A percentile compares a stretch with the other conserved stretches of the same genome.
Conservation (phyloP, 2,329 filamentous ascomycete species). For the Penicillium sp. region DNA sequence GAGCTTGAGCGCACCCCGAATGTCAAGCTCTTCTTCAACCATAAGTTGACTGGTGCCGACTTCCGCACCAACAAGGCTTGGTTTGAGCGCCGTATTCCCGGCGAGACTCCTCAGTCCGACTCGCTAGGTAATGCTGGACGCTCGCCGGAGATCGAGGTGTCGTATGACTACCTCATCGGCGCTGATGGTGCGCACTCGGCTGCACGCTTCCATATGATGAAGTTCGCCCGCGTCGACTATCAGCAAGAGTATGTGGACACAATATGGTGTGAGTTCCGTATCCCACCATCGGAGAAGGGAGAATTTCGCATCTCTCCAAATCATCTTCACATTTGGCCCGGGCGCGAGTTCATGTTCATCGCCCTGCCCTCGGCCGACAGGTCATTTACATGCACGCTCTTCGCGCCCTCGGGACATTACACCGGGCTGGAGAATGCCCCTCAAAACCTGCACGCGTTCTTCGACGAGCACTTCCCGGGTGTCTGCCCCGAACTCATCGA, state of each 20-base stretch:
- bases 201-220: conserved; percentile 91
- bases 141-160: conserved; percentile 69
- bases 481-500: conserved; percentile 61
- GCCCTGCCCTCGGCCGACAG: conserved; percentile 86
- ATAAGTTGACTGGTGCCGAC: conserved; percentile 87
- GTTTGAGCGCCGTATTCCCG: conserved; percentile 62
- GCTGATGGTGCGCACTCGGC: conserved; percentile 94
- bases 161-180: conserved; percentile 90
- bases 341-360: conserved; percentile 94
- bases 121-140: conserved; percentile 40
- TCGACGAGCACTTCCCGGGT: conserved; percentile 79
- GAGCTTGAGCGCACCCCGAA: conserved; percentile 79
- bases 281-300: conserved; percentile 53
- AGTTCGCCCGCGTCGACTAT: conserved; percentile 84
- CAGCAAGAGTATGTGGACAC: conserved; percentile 94
- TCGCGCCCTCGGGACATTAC: conserved; percentile 71
- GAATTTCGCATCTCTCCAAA: conserved; percentile 81
- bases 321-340: conserved; percentile 96
- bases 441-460: conserved; percentile 73
- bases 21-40: conserved; percentile 85
- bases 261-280: conserved; percentile 93
- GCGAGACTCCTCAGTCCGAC: conserved; percentile 28
- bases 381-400: conserved; percentile 91
- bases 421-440: conserved; percentile 61
- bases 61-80: conserved; percentile 75